phyloP scores from a whole-genome alignment of 176 grass and related monocot genomes.

The Olyra latifolia region DNA sequence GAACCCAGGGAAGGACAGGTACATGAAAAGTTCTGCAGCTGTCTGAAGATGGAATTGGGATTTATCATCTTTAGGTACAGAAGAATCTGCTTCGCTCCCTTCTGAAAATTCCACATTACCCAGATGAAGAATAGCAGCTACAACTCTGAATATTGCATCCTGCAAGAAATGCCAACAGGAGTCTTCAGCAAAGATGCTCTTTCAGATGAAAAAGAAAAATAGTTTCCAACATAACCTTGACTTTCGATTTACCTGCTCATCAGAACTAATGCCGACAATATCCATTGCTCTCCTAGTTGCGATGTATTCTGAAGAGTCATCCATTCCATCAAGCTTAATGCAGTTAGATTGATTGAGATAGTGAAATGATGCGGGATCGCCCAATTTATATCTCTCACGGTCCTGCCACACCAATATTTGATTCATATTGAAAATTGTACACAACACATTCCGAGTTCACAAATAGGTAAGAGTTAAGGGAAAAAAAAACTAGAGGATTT shows the following conservation, averaged over 20 bases:
- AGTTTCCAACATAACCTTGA: conserved; percentile 33
- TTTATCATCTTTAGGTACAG: conserved; percentile 83
- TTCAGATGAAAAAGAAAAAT: conserved; percentile 16
- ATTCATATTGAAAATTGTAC: conserved; percentile 20
- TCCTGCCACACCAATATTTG: conserved; percentile 56
- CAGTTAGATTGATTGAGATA: conserved; percentile 98
- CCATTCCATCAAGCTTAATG: conserved; percentile 83
- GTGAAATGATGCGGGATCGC: conserved; percentile 72
- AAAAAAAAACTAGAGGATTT: neutral
- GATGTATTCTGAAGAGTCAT: conserved; percentile 82
- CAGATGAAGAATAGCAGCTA: conserved; percentile 99
- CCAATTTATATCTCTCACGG: conserved; percentile 79
- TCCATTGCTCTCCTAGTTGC: conserved; percentile 90
- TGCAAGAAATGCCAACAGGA: conserved; percentile 29
- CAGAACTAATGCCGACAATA: conserved; percentile 81
- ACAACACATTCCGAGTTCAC: neutral
- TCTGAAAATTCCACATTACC: conserved; percentile 94
- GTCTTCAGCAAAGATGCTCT: neutral
- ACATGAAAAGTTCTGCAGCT: conserved; percentile 98
- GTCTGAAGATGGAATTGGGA: conserved; percentile 81
- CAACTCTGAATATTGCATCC: conserved; percentile 94
- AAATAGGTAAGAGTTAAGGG: conserved; percentile 2
- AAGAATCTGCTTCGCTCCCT: conserved; percentile 86
- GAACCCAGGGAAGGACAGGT: conserved; percentile 32
- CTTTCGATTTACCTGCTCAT: conserved; percentile 75